These are phyloP conservation scores for Globisporangium cederbergense DNA, from an alignment of 352 stramenopile genomes.

Conservation along the genomic window DNA sequence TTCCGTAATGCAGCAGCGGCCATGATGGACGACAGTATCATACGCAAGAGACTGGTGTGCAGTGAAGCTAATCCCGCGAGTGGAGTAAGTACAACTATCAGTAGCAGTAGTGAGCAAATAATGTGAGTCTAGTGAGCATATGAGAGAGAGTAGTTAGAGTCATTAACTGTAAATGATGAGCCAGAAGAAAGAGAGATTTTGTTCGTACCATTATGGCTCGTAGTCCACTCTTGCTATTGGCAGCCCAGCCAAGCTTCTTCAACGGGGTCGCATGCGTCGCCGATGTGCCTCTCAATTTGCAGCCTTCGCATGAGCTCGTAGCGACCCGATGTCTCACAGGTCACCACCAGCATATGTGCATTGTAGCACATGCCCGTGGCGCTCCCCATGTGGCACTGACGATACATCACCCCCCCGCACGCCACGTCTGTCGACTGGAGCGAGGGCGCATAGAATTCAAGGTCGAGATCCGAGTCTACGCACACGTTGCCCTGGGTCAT, in stretches of 20 bases:
- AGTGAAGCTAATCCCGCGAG: not conserved
- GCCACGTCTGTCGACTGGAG: conserved; percentile 27
- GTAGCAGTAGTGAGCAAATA: conserved; percentile 1
- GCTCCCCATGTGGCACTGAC: conserved; percentile 22
- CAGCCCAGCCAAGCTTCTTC: conserved; percentile 18
- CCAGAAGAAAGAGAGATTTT: not conserved
- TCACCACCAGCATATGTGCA: conserved; percentile 30
- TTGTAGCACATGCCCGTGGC: conserved; percentile 39
- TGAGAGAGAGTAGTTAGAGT: not conserved
- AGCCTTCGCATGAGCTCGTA: conserved; percentile 28
- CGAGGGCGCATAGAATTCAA: conserved; percentile 17
- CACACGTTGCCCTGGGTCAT: conserved; percentile 10
- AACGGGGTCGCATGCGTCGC: conserved; percentile 8
- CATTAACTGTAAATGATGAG: not conserved
- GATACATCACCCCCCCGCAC: conserved; percentile 28
- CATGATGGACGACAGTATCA: not conserved
- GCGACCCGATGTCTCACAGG: conserved; percentile 18
- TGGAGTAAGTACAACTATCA: not conserved
- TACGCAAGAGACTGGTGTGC: not conserved
- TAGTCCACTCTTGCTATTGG: not conserved
- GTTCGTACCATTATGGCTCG: not conserved
- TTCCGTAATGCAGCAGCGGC: not conserved
- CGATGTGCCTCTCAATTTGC: conserved; percentile 20
- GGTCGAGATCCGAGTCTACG: not conserved
- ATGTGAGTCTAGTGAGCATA: conserved; percentile 5